These are phyloP conservation scores for Pezicula radicicola DNA, from an alignment of 2,329 filamentous ascomycete genomes.

Conservation along the genomic window DNA sequence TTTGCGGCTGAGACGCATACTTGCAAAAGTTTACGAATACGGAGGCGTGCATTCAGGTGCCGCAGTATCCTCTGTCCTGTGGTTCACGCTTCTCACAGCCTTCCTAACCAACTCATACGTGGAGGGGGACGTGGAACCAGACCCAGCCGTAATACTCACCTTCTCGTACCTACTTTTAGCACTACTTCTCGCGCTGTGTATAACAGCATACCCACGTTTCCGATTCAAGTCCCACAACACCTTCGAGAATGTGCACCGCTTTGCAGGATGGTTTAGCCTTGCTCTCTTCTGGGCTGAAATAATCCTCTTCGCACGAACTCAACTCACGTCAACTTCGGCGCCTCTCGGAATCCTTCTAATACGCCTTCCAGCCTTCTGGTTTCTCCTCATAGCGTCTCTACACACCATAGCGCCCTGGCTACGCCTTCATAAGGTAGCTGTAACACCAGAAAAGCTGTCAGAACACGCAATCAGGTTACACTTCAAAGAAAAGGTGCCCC, in stretches of 20 bases:
- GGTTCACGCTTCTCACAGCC: conserved; percentile 40
- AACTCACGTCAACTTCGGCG: conserved; percentile 5
- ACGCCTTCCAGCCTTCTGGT: conserved; percentile 50
- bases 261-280: conserved; percentile 50
- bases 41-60: conserved; percentile 51
- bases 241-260: conserved; percentile 56
- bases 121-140: neutral
- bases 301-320: conserved; percentile 31
- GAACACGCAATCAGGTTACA: conserved; percentile 55
- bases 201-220: conserved; percentile 47
- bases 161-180: conserved; percentile 31
- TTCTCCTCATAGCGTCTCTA: conserved; percentile 47
- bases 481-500: conserved; percentile 42
- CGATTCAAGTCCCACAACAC: conserved; percentile 49
- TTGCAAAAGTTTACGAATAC: conserved; percentile 50
- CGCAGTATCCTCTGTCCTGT: conserved; percentile 44
- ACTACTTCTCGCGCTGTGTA: conserved; percentile 40
- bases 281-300: conserved; percentile 47
- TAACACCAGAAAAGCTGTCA: conserved; percentile 42
- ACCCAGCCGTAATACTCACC: conserved; percentile 6
- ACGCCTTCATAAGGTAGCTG: conserved; percentile 46
- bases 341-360: conserved; percentile 14
- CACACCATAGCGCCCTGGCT: conserved; percentile 57
- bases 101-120: conserved; percentile 18
- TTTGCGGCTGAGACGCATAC: conserved; percentile 42